Evolutionary conservation across 257 asterid genomes (phyloP), one percentile per base, ranked within the genome.

Genomic region (Nicotiana attenuata): DNA sequence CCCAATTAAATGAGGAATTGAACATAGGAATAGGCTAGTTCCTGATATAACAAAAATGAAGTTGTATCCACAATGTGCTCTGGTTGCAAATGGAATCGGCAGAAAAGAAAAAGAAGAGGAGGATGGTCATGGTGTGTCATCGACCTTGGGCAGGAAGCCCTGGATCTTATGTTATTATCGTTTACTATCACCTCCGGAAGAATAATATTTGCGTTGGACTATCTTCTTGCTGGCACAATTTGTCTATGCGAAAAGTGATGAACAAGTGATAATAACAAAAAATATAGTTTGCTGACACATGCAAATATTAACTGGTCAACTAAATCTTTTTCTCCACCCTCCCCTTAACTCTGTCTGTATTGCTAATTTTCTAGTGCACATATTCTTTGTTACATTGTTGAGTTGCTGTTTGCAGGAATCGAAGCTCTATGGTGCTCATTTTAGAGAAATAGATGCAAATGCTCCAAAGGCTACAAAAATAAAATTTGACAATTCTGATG

Each of bases 391-490:
- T 16, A 83, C 81, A 55, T 80, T 26, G 10, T 65, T 65, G 76
- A 31, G 81, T 38, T 56, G 5, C 47, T 66, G 24, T 50, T 28
- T 86, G 82, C 95, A 96, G 99, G 99, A 96, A 83, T 96, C 99
- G 69, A 94, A 94, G 90, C 84, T 96, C 76, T 96, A 96, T 11
- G 99, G 99, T 73, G 97, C 97, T 64, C 98, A 96, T 85, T 96
- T 96, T 84, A 94, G 90, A 89, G 99, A 96, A 83, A 94, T 96
- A 5, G 92, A 87, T 56, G 86, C 87, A n/a, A 91, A 92, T 86
- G 99, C 98, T 85, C 97, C 98, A 35, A 92, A 96, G 91, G 97
- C 98, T 61, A 88, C 94, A 26, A 96, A 92, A 80, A 92, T 92
- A 17, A 92, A 87, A 80, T 96, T 96, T 26, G 89, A 85, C 29